Evolutionary conservation across 306 rosid genomes (phyloP).

Genomic region (Vicia sativa): DNA sequence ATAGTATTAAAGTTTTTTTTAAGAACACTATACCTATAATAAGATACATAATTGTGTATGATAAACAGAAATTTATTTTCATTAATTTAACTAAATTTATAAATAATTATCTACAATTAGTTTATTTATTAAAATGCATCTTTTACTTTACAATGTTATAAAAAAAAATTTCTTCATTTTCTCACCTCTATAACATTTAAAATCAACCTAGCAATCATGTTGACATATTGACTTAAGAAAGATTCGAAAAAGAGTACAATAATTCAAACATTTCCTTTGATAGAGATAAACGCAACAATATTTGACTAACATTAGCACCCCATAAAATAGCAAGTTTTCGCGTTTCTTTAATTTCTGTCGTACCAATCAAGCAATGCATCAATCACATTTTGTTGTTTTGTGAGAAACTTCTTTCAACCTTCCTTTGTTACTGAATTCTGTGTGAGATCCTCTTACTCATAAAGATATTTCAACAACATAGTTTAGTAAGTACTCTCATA

Average conservation of each 20-base stretch:
- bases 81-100: too few relatives aligned
- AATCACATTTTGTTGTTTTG: background rate
- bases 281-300: slow-evolving; percentile 24
- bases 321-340: slow-evolving; percentile 20
- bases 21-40: too few relatives aligned
- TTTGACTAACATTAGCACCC: slow-evolving; percentile 25
- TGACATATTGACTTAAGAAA: background rate
- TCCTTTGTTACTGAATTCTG: background rate
- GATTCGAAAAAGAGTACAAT: background rate
- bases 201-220: background rate
- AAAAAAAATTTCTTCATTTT: too few relatives aligned
- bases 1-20: too few relatives aligned
- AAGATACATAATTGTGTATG: too few relatives aligned
- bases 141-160: background rate
- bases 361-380: background rate
- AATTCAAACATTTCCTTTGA: background rate
- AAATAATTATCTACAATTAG: too few relatives aligned
- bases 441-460: background rate
- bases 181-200: too few relatives aligned
- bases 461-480: background rate
- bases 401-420: slow-evolving; percentile 14
- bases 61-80: too few relatives aligned
- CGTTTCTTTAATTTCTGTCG: slow-evolving; percentile 12
- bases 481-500: background rate
- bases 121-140: background rate